These are phyloP conservation scores for Citrus australasica DNA, from an alignment of 345 rosid genomes.

Conservation along the genomic window DNA sequence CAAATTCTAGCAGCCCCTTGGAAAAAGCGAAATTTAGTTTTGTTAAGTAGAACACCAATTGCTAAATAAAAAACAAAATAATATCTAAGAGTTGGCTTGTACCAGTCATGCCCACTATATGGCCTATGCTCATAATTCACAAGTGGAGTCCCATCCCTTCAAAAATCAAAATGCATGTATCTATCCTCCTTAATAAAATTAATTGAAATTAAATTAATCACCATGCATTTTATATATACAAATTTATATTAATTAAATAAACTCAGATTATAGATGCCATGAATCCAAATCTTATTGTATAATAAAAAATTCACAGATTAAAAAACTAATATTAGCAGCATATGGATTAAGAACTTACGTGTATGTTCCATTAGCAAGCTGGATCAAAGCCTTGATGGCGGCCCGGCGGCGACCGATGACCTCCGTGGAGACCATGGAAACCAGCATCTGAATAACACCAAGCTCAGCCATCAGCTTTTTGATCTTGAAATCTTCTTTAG, in stretches of 20 bases:
- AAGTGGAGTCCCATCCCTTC: background rate
- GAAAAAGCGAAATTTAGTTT: background rate
- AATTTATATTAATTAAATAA: too few species aligned
- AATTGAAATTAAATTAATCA: background rate
- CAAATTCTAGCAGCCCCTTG: background rate
- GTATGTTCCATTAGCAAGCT: constrained; percentile 75
- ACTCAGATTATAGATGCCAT: background rate
- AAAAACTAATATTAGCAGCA: too few species aligned
- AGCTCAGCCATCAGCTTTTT: constrained; percentile 81
- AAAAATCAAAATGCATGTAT: background rate
- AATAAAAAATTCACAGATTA: too few species aligned
- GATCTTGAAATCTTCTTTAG: constrained; percentile 50
- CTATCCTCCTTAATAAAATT: background rate
- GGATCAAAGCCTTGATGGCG: constrained; percentile 72
- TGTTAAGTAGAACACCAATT: background rate
- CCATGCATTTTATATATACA: background rate
- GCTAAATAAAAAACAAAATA: background rate
- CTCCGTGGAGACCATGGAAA: constrained; percentile 57
- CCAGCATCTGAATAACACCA: constrained; percentile 75
- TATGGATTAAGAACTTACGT: constrained; percentile 45
- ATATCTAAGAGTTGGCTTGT: background rate
- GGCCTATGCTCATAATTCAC: background rate
- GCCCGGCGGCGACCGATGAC: constrained; percentile 38
- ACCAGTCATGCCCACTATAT: background rate
- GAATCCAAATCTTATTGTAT: too few species aligned